Evolutionary conservation across 495 filamentous ascomycete genomes (phyloP).

Genomic region (Penicillium parvum): DNA sequence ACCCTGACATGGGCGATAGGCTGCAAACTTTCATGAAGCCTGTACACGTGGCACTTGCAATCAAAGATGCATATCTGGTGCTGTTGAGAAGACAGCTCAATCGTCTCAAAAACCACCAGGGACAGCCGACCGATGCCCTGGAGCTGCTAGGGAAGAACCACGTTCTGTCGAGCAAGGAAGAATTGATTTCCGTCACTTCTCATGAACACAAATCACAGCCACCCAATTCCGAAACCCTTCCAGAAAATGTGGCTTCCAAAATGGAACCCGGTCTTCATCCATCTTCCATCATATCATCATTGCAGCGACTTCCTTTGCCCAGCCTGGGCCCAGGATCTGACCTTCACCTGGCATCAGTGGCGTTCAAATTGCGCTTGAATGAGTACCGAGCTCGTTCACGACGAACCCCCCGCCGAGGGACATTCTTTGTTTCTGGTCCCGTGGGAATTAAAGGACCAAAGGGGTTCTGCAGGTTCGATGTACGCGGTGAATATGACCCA

Average conservation of each 20-base stretch:
- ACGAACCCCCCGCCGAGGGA: slow-evolving; percentile 54
- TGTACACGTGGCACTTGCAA: slow-evolving; percentile 31
- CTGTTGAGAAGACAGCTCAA: slow-evolving; percentile 30
- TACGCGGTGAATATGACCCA: slow-evolving; percentile 58
- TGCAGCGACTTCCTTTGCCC: slow-evolving; percentile 37
- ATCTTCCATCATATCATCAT: slow-evolving; percentile 31
- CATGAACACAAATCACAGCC: slow-evolving; percentile 23
- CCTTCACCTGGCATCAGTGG: slow-evolving; percentile 39
- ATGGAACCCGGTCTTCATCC: slow-evolving; percentile 21
- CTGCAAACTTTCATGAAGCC: slow-evolving; percentile 32
- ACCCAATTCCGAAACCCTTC: slow-evolving; percentile 8
- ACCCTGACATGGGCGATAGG: slow-evolving; percentile 30
- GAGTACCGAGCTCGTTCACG: no score
- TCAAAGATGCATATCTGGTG: slow-evolving; percentile 33
- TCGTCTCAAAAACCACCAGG: slow-evolving; percentile 20
- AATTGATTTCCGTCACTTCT: slow-evolving; percentile 19
- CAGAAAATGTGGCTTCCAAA: slow-evolving; percentile 13
- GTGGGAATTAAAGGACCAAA: slow-evolving; percentile 59
- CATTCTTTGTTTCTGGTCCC: slow-evolving; percentile 59
- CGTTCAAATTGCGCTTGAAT: slow-evolving; percentile 45
- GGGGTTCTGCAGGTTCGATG: slow-evolving; percentile 54
- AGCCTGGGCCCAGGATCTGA: slow-evolving; percentile 35
- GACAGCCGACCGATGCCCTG: slow-evolving; percentile 10
- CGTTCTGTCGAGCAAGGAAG: slow-evolving; percentile 13
- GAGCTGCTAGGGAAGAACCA: slow-evolving; percentile 11